Base-by-base conservation (phyloP, 2,329 filamentous ascomycete genomes). In the Diaporthe ampelina region DNA sequence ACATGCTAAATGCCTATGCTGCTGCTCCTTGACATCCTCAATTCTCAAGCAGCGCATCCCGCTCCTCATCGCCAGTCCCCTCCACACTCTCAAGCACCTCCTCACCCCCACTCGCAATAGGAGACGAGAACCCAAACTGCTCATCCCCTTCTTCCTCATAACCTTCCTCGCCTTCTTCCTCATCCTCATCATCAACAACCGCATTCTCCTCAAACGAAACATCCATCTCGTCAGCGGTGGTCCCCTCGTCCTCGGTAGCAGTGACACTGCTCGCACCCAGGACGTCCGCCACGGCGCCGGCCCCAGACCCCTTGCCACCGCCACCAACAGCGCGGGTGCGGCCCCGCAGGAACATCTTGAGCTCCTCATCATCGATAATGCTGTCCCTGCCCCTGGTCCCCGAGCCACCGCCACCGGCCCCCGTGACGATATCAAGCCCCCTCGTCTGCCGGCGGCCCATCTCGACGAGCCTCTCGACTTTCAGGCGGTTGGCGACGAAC, bases 401-500 rank as follows among this genome's bases (percentile, higher is more conserved):
- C 5, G 32, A 37, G 13, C 40, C 57, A n/a, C 40, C n/a, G 8
- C 50, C n/a, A 4, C 70, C 88, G 80, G 8, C 40, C 3, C 17
- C 29, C 1, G 48, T 32, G 1, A 35, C 37, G 17, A 69, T 32
- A 17, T 84, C 80, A 77, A 85, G 84, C 3, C 85, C 82, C 73
- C 89, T 82, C 48, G 89, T 90, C 80, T 89, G 88, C 67, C 85
- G 82, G 24, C 91, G 83, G 1, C 91, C 91, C 75, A 85, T 82
- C 79, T 93, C 91, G n/a, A 93, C 87, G 65, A 88, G 78, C 67
- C 92, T 88, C 84, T 99, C 97, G 11, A 98, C 87, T 79, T 94
- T 94, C 77, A 98, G 90, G 68, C 97, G 86, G 81, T 99, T 99
- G 32, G 89, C 91, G 74, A 98, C 91, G 80, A 98, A 99, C 80